Conservation (phyloP, 2,329 filamentous ascomycete species). For the Fusarium sp. region DNA sequence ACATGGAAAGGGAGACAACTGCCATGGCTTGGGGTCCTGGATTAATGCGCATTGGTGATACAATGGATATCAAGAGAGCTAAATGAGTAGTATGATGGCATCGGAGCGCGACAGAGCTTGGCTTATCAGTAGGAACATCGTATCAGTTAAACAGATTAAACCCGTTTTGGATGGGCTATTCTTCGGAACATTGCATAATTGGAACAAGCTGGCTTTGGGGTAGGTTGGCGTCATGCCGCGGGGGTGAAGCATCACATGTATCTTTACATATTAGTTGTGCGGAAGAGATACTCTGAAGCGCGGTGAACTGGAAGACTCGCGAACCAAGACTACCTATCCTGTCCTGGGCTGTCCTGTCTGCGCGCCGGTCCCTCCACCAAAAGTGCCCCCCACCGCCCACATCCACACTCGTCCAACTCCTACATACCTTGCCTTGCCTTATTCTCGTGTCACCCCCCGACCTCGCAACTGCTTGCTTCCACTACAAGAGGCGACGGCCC, state of each 20-base stretch:
- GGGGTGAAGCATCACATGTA: slow-evolving; percentile 19
- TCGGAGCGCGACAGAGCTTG: slow-evolving; percentile 24
- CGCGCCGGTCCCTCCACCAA: slow-evolving; percentile 37
- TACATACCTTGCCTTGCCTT: slow-evolving; percentile 31
- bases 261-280: slow-evolving; percentile 12
- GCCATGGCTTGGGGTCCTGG: not conserved
- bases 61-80: slow-evolving; percentile 15
- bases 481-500: slow-evolving; percentile 38
- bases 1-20: not conserved
- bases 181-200: slow-evolving; percentile 35
- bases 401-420: slow-evolving; percentile 40
- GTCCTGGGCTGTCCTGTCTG: slow-evolving; percentile 4
- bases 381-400: slow-evolving; percentile 43
- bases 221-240: slow-evolving; percentile 37
- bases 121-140: not conserved
- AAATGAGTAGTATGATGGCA: slow-evolving; percentile 31
- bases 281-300: slow-evolving; percentile 22
- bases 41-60: slow-evolving; percentile 7
- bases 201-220: slow-evolving; percentile 18
- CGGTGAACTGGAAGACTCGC: slow-evolving; percentile 3
- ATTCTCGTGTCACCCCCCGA: slow-evolving; percentile 28
- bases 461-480: slow-evolving; percentile 30
- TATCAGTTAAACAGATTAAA: slow-evolving; percentile 21
- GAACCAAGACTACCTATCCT: not conserved
- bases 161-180: slow-evolving; percentile 30